Conservation (phyloP, 1,284 basidiomycete species). For the Sutorius eximius region DNA sequence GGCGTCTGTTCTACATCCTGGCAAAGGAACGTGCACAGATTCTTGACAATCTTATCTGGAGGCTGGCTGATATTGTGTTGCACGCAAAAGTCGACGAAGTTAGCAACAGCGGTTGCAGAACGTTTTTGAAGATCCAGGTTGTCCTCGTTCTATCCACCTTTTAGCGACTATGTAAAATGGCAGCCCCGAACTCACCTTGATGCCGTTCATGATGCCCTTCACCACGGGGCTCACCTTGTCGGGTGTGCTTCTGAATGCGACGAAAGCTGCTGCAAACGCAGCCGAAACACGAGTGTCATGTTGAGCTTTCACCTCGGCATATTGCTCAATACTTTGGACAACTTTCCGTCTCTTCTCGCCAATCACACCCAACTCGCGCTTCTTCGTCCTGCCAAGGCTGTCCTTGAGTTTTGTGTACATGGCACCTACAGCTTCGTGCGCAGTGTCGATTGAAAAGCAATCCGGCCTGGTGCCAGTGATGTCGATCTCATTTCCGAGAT, state of each 20-base stretch:
- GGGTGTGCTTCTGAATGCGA: constrained; percentile 81
- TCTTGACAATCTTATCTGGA: constrained; percentile 95
- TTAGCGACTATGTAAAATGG: constrained; percentile 7
- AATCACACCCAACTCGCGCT: constrained; percentile 73
- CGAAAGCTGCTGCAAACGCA: constrained; percentile 87
- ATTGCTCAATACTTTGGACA: constrained; percentile 78
- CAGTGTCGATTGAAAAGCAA: constrained; percentile 82
- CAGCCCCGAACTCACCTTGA: constrained; percentile 66
- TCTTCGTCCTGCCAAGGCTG: constrained; percentile 71
- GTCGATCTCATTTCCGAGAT: constrained; percentile 78
- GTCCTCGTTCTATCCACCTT: constrained; percentile 72
- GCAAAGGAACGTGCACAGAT: constrained; percentile 96
- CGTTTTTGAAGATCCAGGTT: constrained; percentile 89
- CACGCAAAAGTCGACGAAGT: constrained; percentile 86
- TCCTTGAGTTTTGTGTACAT: constrained; percentile 79
- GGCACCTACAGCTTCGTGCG: constrained; percentile 67
- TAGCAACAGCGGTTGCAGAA: constrained; percentile 84
- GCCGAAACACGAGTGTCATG: constrained; percentile 89
- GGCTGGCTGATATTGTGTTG: constrained; percentile 60
- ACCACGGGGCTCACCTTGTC: constrained; percentile 96
- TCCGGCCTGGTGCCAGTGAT: constrained; percentile 62
- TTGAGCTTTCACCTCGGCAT: constrained; percentile 80
- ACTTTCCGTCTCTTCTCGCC: constrained; percentile 78
- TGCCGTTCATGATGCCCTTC: constrained; percentile 96
- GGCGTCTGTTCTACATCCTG: constrained; percentile 89